Evolutionary conservation across 176 grass and related monocot genomes (phyloP).

Genomic region (Aegilops tauschii): DNA sequence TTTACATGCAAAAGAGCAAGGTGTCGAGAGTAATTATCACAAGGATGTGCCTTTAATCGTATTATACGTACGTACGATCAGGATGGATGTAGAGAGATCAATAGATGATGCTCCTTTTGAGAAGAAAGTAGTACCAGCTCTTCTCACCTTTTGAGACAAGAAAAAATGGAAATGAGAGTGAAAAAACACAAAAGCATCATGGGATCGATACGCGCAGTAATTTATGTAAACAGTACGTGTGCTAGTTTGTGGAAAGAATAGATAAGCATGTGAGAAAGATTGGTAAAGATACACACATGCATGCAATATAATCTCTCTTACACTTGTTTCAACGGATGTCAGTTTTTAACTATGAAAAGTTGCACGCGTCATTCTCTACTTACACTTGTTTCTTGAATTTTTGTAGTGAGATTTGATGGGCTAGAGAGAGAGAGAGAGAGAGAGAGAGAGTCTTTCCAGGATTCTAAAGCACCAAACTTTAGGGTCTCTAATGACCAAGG

Average conservation of each 20-base stretch:
- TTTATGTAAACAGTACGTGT: neutral
- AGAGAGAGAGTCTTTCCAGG: conserved; percentile 51
- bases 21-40: neutral
- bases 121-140: conserved; percentile 27
- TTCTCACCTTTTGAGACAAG: conserved; percentile 40
- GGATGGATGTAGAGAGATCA: conserved; percentile 7
- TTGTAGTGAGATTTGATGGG: neutral
- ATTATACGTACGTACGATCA: neutral
- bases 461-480: conserved; percentile 78
- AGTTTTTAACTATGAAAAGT: conserved; percentile 36
- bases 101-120: conserved; percentile 30
- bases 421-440: conserved; percentile 3
- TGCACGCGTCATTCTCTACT: conserved; percentile 50
- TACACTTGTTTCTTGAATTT: conserved; percentile 38
- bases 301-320: neutral
- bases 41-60: neutral
- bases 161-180: conserved; percentile 1
- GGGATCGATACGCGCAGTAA: conserved; percentile 32
- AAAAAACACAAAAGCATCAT: conserved; percentile 39
- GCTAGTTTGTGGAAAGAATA: conserved; percentile 43
- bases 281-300: neutral
- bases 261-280: conserved; percentile 44
- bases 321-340: conserved; percentile 18
- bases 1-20: neutral
- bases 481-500: conserved; percentile 55